Conservation (phyloP, 345 rosid genomes). For the Arabis hirsuta region DNA sequence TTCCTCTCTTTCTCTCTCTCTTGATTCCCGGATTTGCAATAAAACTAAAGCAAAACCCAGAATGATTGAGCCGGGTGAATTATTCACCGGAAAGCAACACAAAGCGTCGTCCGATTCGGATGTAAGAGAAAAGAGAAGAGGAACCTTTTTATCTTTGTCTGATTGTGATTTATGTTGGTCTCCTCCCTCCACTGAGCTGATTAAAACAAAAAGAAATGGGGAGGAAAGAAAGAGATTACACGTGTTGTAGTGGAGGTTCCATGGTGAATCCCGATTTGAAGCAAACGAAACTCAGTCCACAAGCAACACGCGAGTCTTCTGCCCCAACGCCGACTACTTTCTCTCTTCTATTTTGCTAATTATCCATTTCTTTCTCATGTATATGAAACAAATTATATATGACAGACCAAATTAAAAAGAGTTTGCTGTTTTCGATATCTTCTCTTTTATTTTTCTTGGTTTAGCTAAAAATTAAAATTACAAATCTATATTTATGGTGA, state of each 20-base stretch:
- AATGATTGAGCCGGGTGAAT: too few relatives aligned
- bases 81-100: constrained; percentile 18
- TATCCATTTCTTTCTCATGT: constrained; percentile 2
- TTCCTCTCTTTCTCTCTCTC: constrained; percentile 4
- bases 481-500: not conserved
- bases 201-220: not conserved
- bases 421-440: not conserved
- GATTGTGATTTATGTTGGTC: constrained; percentile 8
- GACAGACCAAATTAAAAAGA: not conserved
- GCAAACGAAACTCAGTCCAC: constrained; percentile 33
- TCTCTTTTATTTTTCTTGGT: not conserved
- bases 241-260: constrained; percentile 33
- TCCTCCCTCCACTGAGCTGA: constrained; percentile 31
- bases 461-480: not conserved
- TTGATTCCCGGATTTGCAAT: not conserved
- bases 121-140: not conserved
- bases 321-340: constrained; percentile 25
- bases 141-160: constrained; percentile 15
- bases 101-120: not conserved
- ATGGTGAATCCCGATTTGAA: constrained; percentile 34
- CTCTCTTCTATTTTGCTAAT: constrained; percentile 14
- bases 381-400: not conserved
- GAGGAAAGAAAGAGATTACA: constrained; percentile 26
- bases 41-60: constrained; percentile 3
- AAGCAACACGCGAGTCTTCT: constrained; percentile 41